A percentile compares a stretch with the other conserved stretches of the same genome.
These are phyloP conservation scores for Alternaria consortialis DNA, from an alignment of 2,329 filamentous ascomycete genomes.

Conservation along the genomic window DNA sequence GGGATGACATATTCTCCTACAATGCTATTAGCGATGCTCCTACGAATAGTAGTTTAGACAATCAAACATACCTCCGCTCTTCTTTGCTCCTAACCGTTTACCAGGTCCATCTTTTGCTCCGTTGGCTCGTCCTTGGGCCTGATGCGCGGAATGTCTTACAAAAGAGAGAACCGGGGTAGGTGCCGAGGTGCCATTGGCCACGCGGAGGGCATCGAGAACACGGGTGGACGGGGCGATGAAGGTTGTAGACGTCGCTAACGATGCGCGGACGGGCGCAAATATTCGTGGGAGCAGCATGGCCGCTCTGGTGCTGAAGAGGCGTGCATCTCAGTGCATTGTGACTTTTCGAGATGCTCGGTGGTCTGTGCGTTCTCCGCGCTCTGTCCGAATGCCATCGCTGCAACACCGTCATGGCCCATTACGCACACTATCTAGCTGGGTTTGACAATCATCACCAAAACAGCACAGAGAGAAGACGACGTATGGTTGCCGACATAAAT, in stretches of 20 bases:
- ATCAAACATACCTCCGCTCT: constrained; percentile 73
- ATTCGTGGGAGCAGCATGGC: constrained; percentile 53
- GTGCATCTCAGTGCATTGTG: constrained; percentile 25
- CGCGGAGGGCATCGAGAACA: constrained; percentile 43
- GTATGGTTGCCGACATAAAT: constrained; percentile 4
- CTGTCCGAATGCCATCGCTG: background rate
- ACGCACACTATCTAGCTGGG: background rate
- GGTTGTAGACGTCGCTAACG: constrained; percentile 30
- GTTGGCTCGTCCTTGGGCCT: constrained; percentile 73
- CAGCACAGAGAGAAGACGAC: background rate
- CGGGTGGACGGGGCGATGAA: constrained; percentile 38
- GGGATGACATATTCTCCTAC: constrained; percentile 90
- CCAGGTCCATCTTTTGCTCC: constrained; percentile 74
- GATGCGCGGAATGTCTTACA: constrained; percentile 70
- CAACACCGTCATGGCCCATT: background rate
- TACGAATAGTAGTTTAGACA: background rate
- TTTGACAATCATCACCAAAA: background rate
- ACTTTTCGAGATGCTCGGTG: constrained; percentile 39
- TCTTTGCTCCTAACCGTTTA: constrained; percentile 95
- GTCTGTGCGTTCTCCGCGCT: constrained; percentile 16
- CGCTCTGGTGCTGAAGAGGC: constrained; percentile 29
- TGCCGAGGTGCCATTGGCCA: constrained; percentile 43
- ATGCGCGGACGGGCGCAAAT: constrained; percentile 49
- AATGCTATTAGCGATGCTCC: background rate
- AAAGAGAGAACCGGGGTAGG: constrained; percentile 54